Base-by-base conservation (phyloP, 352 stramenopile species). In the Globisporangium canariense region DNA sequence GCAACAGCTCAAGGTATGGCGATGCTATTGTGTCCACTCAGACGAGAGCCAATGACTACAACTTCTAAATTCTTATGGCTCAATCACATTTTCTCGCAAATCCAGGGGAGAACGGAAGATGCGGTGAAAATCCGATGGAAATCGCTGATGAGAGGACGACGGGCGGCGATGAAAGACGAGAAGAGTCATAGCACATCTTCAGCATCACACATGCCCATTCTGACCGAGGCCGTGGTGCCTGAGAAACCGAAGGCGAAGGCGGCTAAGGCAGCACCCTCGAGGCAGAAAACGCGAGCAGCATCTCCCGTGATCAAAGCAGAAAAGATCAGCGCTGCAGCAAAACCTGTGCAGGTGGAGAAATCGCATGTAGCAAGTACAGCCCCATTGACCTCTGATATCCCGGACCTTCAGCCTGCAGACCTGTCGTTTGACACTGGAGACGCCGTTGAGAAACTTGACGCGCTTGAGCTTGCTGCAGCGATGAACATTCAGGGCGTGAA, bases 111-210 rank as follows among this genome's bases (percentile, higher is more conserved):
- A 65, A 97, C 90, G 2, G 92, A 98, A 73, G 95, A 98, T 59
- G 87, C 88, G 7, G 89, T 98, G 3, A 98, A 98, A 76, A 98
- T 97, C 56, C 83, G 90, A 9, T 98, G 91, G 91, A 98, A 98
- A 65, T 95, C 88, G 25, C 72, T 97, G 2, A 96, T 94, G 87
- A 73, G 87, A 38, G 86, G 85, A 14, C 78, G 83, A 0, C 81
- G 85, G 36, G 81, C 85, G 51, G 77, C 79, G 4, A 81, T 76
- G 6, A 92, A 89, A 69, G 83, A 92, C 62, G 79, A 88, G 30
- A 89, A 88, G 65, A 49, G 50, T 62, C 60, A 60, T 60, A 28
- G 13, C 34, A 13, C 50, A 16, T 36, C 41, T 4, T 58, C 45
- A 50, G 38, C 47, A n/a, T 43, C 59, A 34, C 40, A 9, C 16